These are phyloP conservation scores for Macadamia integrifolia DNA, from an alignment of 164 flowering plant genomes.

Conservation along the genomic window DNA sequence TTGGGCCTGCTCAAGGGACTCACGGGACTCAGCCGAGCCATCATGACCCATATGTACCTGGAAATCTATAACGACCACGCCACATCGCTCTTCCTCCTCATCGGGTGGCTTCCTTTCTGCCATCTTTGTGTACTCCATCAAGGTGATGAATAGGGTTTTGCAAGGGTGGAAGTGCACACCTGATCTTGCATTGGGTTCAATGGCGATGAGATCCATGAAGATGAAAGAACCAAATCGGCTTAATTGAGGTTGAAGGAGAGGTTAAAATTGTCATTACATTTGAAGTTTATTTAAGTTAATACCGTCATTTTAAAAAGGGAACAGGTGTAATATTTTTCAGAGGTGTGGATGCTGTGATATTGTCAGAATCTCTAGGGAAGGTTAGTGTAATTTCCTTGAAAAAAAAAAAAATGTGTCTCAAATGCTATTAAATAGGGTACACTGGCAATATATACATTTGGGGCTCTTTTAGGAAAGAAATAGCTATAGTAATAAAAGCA, in stretches of 20 bases:
- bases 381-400: too few species aligned
- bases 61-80: conserved; percentile 54
- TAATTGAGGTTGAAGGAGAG: neutral
- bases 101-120: conserved; percentile 56
- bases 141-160: conserved; percentile 28
- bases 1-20: conserved; percentile 55
- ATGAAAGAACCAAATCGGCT: neutral
- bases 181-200: conserved; percentile 20
- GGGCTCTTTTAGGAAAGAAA: too few species aligned
- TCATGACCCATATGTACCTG: conserved; percentile 46
- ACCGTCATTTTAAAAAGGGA: too few species aligned
- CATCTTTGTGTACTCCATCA: conserved; percentile 38
- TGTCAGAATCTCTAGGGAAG: too few species aligned
- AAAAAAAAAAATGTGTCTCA: too few species aligned
- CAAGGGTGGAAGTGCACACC: conserved; percentile 19
- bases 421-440: too few species aligned
- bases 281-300: too few species aligned
- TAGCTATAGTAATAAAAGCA: too few species aligned
- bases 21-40: conserved; percentile 57
- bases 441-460: too few species aligned
- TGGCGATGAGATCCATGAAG: conserved; percentile 8
- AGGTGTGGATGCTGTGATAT: too few species aligned
- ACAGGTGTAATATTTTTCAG: too few species aligned
- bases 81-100: conserved; percentile 41
- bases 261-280: too few species aligned